Evolutionary conservation across 2,329 filamentous ascomycete genomes (phyloP).

Genomic region (Hypomyces perniciosus): DNA sequence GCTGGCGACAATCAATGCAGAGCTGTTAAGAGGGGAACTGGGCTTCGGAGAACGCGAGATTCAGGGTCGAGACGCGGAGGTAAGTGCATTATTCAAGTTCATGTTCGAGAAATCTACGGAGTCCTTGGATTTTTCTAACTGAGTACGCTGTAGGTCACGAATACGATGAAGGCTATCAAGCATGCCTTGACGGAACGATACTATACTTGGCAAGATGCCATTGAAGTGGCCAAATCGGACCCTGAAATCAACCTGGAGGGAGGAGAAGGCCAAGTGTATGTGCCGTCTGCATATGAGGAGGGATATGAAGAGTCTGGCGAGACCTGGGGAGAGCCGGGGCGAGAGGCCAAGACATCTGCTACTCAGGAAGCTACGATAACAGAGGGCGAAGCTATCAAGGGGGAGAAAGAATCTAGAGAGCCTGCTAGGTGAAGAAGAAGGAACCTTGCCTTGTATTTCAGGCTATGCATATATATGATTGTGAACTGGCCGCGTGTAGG

Average conservation of each 20-base stretch:
- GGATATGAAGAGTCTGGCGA: slow-evolving; percentile 20
- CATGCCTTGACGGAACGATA: slow-evolving; percentile 80
- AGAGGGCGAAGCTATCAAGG: slow-evolving; percentile 15
- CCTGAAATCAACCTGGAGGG: slow-evolving; percentile 56
- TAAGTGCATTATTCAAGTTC: slow-evolving; percentile 37
- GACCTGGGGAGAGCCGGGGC: slow-evolving; percentile 21
- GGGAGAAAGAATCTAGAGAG: slow-evolving; percentile 16
- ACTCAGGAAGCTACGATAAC: slow-evolving; percentile 11
- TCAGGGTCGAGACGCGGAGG: slow-evolving; percentile 55
- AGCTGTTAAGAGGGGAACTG: slow-evolving; percentile 61
- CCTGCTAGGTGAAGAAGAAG: slow-evolving; percentile 12
- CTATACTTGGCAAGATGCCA: slow-evolving; percentile 79
- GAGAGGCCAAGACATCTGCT: slow-evolving; percentile 4
- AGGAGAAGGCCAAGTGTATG: slow-evolving; percentile 43
- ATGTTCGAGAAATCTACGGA: not conserved
- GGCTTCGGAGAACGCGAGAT: slow-evolving; percentile 70
- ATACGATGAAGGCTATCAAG: slow-evolving; percentile 77
- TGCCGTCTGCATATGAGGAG: slow-evolving; percentile 36
- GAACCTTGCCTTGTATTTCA: not conserved
- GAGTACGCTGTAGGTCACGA: slow-evolving; percentile 51
- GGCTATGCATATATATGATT: not conserved
- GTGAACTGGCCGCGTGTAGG: not conserved
- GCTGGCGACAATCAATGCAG: slow-evolving; percentile 68
- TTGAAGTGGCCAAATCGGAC: slow-evolving; percentile 58
- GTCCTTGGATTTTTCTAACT: not conserved